phyloP scores from a whole-genome alignment of 2,329 filamentous ascomycete genomes.

The Capronia coronata region DNA sequence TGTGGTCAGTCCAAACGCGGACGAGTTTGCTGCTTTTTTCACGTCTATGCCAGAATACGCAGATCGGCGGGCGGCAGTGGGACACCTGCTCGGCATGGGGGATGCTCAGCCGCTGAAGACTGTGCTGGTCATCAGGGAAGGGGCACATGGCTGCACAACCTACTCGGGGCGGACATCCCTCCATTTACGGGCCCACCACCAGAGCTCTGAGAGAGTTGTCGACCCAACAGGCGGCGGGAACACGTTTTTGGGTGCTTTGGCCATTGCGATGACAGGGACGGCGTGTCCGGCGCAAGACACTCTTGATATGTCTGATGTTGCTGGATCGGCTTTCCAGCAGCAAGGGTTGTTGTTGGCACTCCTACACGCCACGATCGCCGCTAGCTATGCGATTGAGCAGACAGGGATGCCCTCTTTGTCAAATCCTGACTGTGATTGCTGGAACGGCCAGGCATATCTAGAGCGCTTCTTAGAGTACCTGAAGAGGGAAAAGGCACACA shows the following conservation, averaged over 20 bases:
- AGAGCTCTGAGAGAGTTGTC: conserved; percentile 50
- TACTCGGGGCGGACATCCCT: conserved; percentile 36
- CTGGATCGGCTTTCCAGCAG: not conserved
- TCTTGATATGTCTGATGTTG: conserved; percentile 29
- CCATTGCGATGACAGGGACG: conserved; percentile 46
- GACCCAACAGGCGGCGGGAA: conserved; percentile 95
- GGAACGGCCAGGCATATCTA: conserved; percentile 36
- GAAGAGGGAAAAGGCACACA: conserved; percentile 14
- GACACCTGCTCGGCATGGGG: conserved; percentile 34
- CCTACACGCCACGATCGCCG: conserved; percentile 71
- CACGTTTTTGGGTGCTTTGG: conserved; percentile 60
- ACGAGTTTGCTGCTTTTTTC: conserved; percentile 83
- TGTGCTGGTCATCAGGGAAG: conserved; percentile 50
- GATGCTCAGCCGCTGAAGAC: conserved; percentile 30
- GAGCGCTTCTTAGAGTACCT: conserved; percentile 22
- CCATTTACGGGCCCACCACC: conserved; percentile 76
- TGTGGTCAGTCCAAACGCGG: conserved; percentile 71
- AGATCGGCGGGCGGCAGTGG: conserved; percentile 31
- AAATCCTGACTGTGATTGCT: conserved; percentile 34
- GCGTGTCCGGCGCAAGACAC: conserved; percentile 25
- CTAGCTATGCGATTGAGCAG: conserved; percentile 92
- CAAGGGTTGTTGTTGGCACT: conserved; percentile 60
- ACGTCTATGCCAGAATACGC: conserved; percentile 34
- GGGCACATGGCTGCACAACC: conserved; percentile 53
- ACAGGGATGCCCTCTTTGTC: conserved; percentile 63